Evolutionary conservation across 2,329 filamentous ascomycete genomes (phyloP), one percentile per base, ranked within the genome.

Genomic region (Periconia sp.): DNA sequence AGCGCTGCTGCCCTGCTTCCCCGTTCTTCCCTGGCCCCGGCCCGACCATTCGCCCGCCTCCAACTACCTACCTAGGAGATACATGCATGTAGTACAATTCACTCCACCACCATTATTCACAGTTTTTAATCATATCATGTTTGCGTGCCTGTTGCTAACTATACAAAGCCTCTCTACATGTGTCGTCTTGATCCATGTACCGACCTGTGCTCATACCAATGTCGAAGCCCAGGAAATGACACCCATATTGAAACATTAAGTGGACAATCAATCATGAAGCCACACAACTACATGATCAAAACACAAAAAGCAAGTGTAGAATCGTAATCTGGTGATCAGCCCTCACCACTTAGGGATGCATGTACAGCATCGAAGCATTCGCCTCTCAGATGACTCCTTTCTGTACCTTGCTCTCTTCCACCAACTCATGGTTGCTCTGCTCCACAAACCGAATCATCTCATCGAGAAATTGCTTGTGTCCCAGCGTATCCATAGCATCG

Each of bases 401-500:
- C n/a, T 51, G 48, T 9, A 73, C 66, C 31, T 67, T 58, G 18
- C 61, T 58, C 43, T 73, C 62, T 20, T 60, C 59, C 0, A 74
- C 62, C 11, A 74, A 58, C 54, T 76, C 74, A 5, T 58, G 54
- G 50, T 73, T 61, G 45, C 68, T 75, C 45, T 70, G 70, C 18
- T 62, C 52, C 31, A 74, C 17, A 54, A 75, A 76, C 8, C 54
- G 60, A 41, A 62, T 51, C 41, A 70, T 66, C 41, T 74, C 65
- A 30, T 52, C 53, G 13, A 77, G 59, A 55, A 76, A 76, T 13
- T 46, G 53, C 62, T 75, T 76, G 53, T 75, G 57, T 8, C 40
- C 58, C 41, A 54, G 53, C 23, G 68, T 74, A 48, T 71, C 65
- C 49, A 73, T 67, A 53, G 63, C 65, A 53, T 69, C 65, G n/a